phyloP scores from a whole-genome alignment of 2,329 filamentous ascomycete genomes.

The Chrysoporthe austroafricana region DNA sequence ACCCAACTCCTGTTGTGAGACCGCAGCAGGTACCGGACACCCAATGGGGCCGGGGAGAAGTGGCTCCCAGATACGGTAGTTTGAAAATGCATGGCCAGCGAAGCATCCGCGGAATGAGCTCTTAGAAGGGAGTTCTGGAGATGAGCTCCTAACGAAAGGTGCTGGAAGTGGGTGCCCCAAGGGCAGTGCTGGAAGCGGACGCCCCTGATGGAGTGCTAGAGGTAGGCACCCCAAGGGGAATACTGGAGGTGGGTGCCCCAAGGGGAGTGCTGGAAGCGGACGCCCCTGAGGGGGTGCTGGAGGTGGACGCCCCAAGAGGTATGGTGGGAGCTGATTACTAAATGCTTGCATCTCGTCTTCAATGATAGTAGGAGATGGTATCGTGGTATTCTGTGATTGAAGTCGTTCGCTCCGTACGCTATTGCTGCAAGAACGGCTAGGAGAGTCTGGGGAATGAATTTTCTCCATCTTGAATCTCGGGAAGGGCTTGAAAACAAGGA shows the following conservation, averaged over 20 bases:
- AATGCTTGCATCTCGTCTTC: not conserved
- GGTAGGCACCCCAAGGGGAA: too few relatives aligned
- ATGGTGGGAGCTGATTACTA: not conserved
- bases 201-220: too few relatives aligned
- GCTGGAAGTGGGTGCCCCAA: too few relatives aligned
- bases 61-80: not conserved
- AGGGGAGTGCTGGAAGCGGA: not conserved
- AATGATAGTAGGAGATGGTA: not conserved
- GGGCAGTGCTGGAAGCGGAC: too few relatives aligned
- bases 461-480: not conserved
- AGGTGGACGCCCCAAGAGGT: not conserved
- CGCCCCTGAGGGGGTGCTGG: not conserved
- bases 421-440: too few relatives aligned
- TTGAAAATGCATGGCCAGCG: not conserved
- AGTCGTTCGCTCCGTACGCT: too few relatives aligned
- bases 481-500: not conserved
- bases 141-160: not conserved
- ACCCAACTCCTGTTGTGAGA: not conserved
- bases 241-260: not conserved
- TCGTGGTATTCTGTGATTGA: not conserved
- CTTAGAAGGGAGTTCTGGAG: not conserved
- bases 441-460: not conserved
- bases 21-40: not conserved
- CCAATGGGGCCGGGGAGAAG: not conserved
- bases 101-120: not conserved